Conservation (phyloP, 1,284 basidiomycete species). For the Leccinum ponderosum region DNA sequence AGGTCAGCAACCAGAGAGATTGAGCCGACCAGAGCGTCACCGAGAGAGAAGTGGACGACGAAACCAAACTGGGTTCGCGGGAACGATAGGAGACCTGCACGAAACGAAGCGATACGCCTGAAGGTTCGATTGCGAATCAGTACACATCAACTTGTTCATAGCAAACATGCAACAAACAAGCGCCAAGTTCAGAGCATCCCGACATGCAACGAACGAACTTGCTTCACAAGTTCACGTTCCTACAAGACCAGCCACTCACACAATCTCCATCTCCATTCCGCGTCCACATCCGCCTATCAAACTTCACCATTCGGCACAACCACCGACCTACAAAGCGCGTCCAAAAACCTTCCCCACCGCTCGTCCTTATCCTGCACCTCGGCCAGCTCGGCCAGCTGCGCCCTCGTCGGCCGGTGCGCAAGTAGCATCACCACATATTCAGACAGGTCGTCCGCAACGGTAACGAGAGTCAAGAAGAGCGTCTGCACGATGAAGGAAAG, state of each 20-base stretch:
- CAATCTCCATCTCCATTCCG: too few relatives aligned
- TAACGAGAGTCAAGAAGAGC: too few relatives aligned
- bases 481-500: too few relatives aligned
- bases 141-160: too few relatives aligned
- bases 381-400: constrained; percentile 22
- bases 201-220: too few relatives aligned
- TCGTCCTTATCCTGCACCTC: constrained; percentile 14
- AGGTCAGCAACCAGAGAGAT: background rate
- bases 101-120: too few relatives aligned
- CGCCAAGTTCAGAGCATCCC: too few relatives aligned
- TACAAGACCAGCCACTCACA: too few relatives aligned
- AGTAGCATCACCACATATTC: constrained; percentile 30
- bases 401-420: constrained; percentile 30
- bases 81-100: constrained; percentile 9
- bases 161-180: too few relatives aligned
- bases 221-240: too few relatives aligned
- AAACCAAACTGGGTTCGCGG: constrained; percentile 11
- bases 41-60: background rate
- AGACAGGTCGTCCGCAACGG: constrained; percentile 23
- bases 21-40: background rate
- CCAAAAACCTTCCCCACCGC: constrained; percentile 21
- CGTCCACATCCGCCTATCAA: background rate
- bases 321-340: constrained; percentile 11
- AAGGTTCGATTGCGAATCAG: too few relatives aligned
- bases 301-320: background rate